Conservation (phyloP, 352 stramenopile species). For the Pythium sukuiense region DNA sequence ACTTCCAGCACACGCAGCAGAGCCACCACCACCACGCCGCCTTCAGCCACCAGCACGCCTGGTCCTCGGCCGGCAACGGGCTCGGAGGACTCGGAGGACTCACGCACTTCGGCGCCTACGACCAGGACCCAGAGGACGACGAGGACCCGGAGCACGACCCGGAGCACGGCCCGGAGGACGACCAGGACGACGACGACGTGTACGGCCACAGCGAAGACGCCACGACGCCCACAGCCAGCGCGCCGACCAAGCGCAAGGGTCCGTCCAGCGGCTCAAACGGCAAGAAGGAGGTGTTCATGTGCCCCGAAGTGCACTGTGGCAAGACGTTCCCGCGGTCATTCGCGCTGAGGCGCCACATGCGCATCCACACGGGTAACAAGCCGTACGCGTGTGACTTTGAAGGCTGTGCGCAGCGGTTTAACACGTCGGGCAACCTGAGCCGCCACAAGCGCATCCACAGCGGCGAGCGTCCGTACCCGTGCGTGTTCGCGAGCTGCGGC, state of each 20-base stretch:
- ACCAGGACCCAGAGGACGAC: background rate
- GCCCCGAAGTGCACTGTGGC: constrained; percentile 73
- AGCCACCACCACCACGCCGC: constrained; percentile 4
- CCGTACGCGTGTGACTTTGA: constrained; percentile 80
- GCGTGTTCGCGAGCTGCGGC: constrained; percentile 69
- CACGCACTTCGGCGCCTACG: constrained; percentile 6
- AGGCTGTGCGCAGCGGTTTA: constrained; percentile 78
- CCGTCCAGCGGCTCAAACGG: background rate
- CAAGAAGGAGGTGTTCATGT: constrained; percentile 70
- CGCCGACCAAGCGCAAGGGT: constrained; percentile 36
- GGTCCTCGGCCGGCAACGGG: background rate
- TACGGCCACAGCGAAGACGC: constrained; percentile 5
- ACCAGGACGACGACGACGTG: background rate
- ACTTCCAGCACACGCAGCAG: constrained; percentile 4
- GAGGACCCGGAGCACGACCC: constrained; percentile 8
- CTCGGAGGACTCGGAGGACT: background rate
- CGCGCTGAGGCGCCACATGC: constrained; percentile 78
- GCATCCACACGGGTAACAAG: constrained; percentile 84
- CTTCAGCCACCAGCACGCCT: background rate
- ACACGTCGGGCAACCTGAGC: constrained; percentile 86
- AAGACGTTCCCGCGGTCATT: constrained; percentile 87
- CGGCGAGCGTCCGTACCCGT: constrained; percentile 80
- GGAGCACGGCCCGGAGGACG: background rate
- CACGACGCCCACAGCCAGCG: background rate
- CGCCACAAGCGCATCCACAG: constrained; percentile 88